These are phyloP conservation scores for Lecanicillium sp. DNA, from an alignment of 2,329 filamentous ascomycete genomes.

Conservation along the genomic window DNA sequence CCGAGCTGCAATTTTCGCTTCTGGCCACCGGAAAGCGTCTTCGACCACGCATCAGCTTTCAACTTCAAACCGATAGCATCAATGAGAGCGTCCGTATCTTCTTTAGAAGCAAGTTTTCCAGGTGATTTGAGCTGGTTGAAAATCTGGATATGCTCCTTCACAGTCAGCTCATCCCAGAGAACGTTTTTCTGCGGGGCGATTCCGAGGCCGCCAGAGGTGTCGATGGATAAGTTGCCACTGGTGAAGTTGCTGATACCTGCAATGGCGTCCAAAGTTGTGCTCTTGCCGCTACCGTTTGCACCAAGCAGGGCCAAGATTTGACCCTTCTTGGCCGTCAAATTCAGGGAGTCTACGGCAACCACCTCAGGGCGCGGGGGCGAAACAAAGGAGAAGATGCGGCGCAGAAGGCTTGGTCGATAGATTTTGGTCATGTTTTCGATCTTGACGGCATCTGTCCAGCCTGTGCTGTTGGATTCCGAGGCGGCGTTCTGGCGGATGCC, in stretches of 20 bases:
- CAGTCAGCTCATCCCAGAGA: conserved; percentile 65
- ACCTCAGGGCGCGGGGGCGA: conserved; percentile 53
- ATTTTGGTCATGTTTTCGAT: conserved; percentile 66
- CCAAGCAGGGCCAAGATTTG: conserved; percentile 69
- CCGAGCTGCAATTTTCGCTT: conserved; percentile 70
- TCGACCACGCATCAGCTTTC: conserved; percentile 53
- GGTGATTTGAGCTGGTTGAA: conserved; percentile 62
- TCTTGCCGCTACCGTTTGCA: conserved; percentile 67
- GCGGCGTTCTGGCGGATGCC: conserved; percentile 35
- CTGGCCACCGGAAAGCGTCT: conserved; percentile 66
- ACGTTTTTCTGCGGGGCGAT: conserved; percentile 72
- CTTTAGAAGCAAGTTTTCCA: conserved; percentile 34
- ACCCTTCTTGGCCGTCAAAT: conserved; percentile 59
- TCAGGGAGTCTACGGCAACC: conserved; percentile 64
- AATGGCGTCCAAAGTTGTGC: conserved; percentile 40
- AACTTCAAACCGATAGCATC: conserved; percentile 55
- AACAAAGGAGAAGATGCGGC: conserved; percentile 39
- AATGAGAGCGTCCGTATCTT: conserved; percentile 39
- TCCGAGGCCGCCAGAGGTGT: conserved; percentile 64
- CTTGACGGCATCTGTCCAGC: conserved; percentile 46
- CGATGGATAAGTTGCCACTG: conserved; percentile 52
- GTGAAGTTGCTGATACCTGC: conserved; percentile 32
- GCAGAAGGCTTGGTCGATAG: conserved; percentile 58
- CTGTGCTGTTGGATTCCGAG: conserved; percentile 26
- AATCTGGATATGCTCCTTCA: conserved; percentile 61